Conservation (phyloP, 2,329 filamentous ascomycete species). For the Cercospora zeae-maydis region DNA sequence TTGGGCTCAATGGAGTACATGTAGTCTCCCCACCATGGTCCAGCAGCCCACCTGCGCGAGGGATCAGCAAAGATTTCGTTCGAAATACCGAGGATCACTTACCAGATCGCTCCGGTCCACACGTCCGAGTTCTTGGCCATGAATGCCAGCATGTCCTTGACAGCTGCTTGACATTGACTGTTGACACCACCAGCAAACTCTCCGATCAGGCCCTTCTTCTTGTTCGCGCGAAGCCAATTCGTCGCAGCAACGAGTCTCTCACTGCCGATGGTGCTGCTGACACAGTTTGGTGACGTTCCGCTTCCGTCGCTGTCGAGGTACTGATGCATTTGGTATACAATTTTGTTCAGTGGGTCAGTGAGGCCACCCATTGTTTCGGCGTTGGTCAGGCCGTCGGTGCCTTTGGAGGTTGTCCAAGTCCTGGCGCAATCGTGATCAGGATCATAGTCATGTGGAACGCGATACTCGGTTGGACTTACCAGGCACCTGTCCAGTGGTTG, state of each 20-base stretch:
- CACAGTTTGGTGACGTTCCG: constrained; percentile 51
- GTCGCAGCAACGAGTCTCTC: constrained; percentile 53
- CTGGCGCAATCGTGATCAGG: background rate
- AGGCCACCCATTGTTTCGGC: constrained; percentile 45
- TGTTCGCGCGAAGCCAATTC: constrained; percentile 52
- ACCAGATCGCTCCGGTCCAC: constrained; percentile 52
- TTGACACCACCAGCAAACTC: constrained; percentile 56
- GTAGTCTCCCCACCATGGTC: constrained; percentile 46
- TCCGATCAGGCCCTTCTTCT: constrained; percentile 52
- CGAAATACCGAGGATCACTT: background rate
- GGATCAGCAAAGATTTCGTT: background rate
- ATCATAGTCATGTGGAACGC: background rate
- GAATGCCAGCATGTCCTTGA: constrained; percentile 50
- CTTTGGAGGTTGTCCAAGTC: constrained; percentile 48
- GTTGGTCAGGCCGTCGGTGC: constrained; percentile 43
- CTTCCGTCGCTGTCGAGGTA: constrained; percentile 57
- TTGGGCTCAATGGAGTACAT: constrained; percentile 48
- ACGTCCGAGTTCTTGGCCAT: constrained; percentile 50
- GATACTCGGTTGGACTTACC: constrained; percentile 24
- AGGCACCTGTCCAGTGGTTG: constrained; percentile 49
- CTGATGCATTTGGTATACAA: constrained; percentile 61
- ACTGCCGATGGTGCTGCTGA: constrained; percentile 52
- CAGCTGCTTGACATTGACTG: constrained; percentile 47
- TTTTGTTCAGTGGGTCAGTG: constrained; percentile 52
- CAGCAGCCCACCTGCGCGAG: constrained; percentile 47